Conservation (phyloP, 768 basidiomycete species). For the Boletales sp. region DNA sequence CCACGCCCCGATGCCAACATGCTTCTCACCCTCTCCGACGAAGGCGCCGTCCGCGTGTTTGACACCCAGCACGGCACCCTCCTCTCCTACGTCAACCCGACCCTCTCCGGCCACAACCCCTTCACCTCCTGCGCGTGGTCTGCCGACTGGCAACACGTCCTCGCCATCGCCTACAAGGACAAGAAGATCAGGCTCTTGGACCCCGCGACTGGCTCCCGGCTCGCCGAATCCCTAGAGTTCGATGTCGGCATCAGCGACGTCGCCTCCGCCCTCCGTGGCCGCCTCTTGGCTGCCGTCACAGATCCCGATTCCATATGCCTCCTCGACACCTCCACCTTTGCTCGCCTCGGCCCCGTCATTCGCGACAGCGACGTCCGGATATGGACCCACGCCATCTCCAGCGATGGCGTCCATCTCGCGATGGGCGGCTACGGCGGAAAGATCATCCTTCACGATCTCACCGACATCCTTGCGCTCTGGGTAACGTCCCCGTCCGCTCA, state of each 20-base stretch:
- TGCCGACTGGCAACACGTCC: background rate
- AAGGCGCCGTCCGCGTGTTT: background rate
- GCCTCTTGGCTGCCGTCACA: background rate
- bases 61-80: background rate
- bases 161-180: background rate
- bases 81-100: background rate
- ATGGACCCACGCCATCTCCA: background rate
- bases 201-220: background rate
- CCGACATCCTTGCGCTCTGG: background rate
- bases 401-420: background rate
- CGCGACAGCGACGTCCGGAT: background rate
- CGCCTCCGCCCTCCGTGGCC: background rate
- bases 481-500: background rate
- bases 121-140: constrained; percentile 5
- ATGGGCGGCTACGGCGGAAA: background rate
- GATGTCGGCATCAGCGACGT: background rate
- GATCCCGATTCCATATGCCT: background rate
- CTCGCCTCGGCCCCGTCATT: background rate
- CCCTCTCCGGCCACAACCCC: background rate
- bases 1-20: background rate
- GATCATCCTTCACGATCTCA: background rate
- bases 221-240: background rate
- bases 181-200: background rate
- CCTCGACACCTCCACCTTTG: background rate
- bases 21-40: background rate